phyloP scores from a whole-genome alignment of 371 early-diverging fungal species.

The Actinomortierella ambigua region DNA sequence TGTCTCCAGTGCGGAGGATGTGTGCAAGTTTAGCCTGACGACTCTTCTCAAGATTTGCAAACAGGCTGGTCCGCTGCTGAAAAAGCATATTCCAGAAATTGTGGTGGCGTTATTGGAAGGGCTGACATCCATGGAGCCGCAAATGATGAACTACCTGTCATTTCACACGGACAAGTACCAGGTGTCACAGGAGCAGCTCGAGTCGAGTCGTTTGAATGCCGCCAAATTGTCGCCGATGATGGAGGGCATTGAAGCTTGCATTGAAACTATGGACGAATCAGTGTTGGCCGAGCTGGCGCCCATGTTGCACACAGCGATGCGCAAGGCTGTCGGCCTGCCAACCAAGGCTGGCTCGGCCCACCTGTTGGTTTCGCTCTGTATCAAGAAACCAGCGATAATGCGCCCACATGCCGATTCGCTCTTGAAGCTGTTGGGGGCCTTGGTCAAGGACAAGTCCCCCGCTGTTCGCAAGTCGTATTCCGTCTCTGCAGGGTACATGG shows the following conservation, averaged over 20 bases:
- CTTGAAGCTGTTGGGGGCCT: constrained; percentile 77
- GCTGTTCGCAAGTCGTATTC: constrained; percentile 87
- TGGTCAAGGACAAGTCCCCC: constrained; percentile 77
- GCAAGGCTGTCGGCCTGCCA: constrained; percentile 88
- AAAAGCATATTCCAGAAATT: constrained; percentile 74
- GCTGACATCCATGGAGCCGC: constrained; percentile 79
- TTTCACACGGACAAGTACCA: constrained; percentile 90
- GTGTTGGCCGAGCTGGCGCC: constrained; percentile 71
- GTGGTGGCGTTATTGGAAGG: constrained; percentile 80
- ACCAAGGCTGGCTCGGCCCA: constrained; percentile 92
- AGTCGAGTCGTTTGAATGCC: constrained; percentile 72
- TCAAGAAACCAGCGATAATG: constrained; percentile 65
- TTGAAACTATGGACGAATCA: constrained; percentile 76
- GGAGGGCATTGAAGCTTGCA: constrained; percentile 81
- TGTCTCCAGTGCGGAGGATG: constrained; percentile 86
- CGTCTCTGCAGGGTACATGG: constrained; percentile 82
- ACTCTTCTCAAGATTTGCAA: constrained; percentile 85
- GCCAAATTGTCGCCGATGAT: constrained; percentile 82
- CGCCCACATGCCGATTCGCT: constrained; percentile 66
- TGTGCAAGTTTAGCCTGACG: constrained; percentile 80
- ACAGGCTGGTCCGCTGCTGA: constrained; percentile 73
- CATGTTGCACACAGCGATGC: constrained; percentile 69
- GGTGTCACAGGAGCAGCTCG: constrained; percentile 87
- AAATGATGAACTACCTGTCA: constrained; percentile 79
- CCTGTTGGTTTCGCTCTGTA: constrained; percentile 77